phyloP scores from a whole-genome alignment of 306 rosid species.

The Arachis hypogaea region DNA sequence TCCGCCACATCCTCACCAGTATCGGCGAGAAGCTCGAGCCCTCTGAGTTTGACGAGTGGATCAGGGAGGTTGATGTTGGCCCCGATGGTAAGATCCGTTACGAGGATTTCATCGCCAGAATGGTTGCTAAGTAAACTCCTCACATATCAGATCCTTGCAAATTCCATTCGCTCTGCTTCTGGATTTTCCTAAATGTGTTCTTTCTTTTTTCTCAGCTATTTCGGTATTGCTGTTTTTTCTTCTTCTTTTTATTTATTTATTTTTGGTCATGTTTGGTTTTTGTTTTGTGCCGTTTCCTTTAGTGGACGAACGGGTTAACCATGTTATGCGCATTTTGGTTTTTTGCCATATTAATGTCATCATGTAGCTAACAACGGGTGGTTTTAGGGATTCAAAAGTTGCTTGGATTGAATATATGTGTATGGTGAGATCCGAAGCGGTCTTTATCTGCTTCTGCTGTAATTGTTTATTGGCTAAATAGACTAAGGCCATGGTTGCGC shows the following conservation, averaged over 20 bases:
- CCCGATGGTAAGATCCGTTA: conserved; percentile 93
- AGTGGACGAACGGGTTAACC: conserved; percentile 39
- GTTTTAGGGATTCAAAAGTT: conserved; percentile 41
- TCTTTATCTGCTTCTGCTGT: not conserved
- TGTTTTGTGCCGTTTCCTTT: conserved; percentile 12
- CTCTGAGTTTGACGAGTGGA: conserved; percentile 96
- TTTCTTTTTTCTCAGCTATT: conserved; percentile 36
- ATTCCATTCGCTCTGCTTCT: conserved; percentile 34
- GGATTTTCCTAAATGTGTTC: not conserved
- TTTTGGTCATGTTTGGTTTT: not conserved
- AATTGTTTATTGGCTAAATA: conserved; percentile 5
- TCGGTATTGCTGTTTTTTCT: conserved; percentile 34
- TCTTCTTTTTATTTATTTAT: conserved; percentile 35
- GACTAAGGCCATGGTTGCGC: not conserved
- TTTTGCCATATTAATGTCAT: conserved; percentile 14
- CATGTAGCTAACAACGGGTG: conserved; percentile 47
- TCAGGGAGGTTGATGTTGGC: conserved; percentile 91
- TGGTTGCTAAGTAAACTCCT: conserved; percentile 82
- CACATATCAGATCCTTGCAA: conserved; percentile 6
- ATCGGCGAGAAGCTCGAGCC: conserved; percentile 98
- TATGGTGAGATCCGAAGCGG: conserved; percentile 5
- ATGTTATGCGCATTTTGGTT: conserved; percentile 14
- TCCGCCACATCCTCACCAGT: conserved; percentile 90
- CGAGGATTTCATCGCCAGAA: conserved; percentile 94
- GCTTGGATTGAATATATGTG: conserved; percentile 30